phyloP scores from a whole-genome alignment of 768 basidiomycete species.

The Collybia sordida region DNA sequence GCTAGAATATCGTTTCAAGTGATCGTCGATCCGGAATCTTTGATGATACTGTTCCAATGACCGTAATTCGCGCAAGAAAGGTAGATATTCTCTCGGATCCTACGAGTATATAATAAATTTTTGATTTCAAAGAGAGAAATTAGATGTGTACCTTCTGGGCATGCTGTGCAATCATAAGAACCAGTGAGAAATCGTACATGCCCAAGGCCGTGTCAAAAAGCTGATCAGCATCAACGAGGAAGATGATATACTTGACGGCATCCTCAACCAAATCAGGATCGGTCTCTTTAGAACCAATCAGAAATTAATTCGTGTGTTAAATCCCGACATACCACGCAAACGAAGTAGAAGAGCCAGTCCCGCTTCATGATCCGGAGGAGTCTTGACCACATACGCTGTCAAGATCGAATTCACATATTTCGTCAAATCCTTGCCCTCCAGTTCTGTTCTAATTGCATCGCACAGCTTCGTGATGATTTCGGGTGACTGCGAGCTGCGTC shows the following conservation, averaged over 20 bases:
- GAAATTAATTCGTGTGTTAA: not conserved
- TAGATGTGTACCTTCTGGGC: slow-evolving; percentile 77
- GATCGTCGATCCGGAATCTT: slow-evolving; percentile 88
- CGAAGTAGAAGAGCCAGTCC: slow-evolving; percentile 73
- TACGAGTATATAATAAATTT: slow-evolving; percentile 28
- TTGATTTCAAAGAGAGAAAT: not conserved
- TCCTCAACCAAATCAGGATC: slow-evolving; percentile 86
- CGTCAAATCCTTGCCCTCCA: slow-evolving; percentile 70
- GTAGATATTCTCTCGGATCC: slow-evolving; percentile 98
- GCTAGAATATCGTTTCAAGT: slow-evolving; percentile 72
- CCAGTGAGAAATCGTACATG: slow-evolving; percentile 98
- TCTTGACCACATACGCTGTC: slow-evolving; percentile 91
- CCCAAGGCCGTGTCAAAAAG: slow-evolving; percentile 95
- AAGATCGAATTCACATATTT: slow-evolving; percentile 89
- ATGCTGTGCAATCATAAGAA: slow-evolving; percentile 94
- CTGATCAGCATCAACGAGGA: slow-evolving; percentile 89
- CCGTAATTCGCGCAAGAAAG: slow-evolving; percentile 90
- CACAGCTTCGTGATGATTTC: slow-evolving; percentile 69
- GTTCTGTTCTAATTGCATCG: slow-evolving; percentile 68
- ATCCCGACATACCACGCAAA: slow-evolving; percentile 60
- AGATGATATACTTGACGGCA: slow-evolving; percentile 98
- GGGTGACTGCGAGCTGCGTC: slow-evolving; percentile 58
- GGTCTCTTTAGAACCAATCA: slow-evolving; percentile 30
- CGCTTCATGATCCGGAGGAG: slow-evolving; percentile 87
- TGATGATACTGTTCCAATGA: slow-evolving; percentile 81